Percentiles rank a stretch among this genome's conserved stretches.
These are phyloP conservation scores for Brassica hybrid DNA, from an alignment of 441 rosid species.

Conservation along the genomic window DNA sequence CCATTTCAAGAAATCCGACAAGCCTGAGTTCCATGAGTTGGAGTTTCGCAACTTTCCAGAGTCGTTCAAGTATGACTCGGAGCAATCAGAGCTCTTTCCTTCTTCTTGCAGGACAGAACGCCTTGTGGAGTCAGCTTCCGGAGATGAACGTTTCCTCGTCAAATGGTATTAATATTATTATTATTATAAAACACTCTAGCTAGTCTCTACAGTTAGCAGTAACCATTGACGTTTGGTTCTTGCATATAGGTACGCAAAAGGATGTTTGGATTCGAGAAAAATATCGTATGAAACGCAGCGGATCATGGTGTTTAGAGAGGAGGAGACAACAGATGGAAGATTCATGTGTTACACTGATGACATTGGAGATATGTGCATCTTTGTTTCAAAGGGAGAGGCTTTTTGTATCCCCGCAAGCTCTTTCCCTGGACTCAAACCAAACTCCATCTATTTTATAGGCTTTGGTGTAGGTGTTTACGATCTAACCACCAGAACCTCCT, in stretches of 20 bases:
- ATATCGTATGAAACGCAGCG: neutral
- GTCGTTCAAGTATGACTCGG: neutral
- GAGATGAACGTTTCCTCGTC: too few species aligned
- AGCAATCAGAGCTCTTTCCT: constrained; percentile 9
- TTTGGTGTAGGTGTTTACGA: constrained; percentile 3
- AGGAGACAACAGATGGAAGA: neutral
- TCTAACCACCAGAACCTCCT: neutral
- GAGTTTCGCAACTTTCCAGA: neutral
- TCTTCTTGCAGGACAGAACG: constrained; percentile 15
- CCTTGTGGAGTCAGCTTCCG: constrained; percentile 20
- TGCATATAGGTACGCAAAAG: constrained; percentile 2
- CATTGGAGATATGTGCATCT: constrained; percentile 4
- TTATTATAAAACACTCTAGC: too few species aligned
- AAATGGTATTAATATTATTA: too few species aligned
- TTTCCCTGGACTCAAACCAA: constrained; percentile 8
- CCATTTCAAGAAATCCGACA: neutral
- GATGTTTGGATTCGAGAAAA: neutral
- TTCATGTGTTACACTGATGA: constrained; percentile 11
- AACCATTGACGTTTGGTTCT: neutral
- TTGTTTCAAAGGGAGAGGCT: neutral
- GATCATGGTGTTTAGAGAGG: constrained; percentile 28
- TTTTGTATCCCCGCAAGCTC: neutral
- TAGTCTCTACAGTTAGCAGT: too few species aligned
- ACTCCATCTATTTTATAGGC: constrained; percentile 18
- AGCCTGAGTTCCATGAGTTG: constrained; percentile 16